Conservation (phyloP, 2,329 filamentous ascomycete species). For the Alternaria brassicicola region DNA sequence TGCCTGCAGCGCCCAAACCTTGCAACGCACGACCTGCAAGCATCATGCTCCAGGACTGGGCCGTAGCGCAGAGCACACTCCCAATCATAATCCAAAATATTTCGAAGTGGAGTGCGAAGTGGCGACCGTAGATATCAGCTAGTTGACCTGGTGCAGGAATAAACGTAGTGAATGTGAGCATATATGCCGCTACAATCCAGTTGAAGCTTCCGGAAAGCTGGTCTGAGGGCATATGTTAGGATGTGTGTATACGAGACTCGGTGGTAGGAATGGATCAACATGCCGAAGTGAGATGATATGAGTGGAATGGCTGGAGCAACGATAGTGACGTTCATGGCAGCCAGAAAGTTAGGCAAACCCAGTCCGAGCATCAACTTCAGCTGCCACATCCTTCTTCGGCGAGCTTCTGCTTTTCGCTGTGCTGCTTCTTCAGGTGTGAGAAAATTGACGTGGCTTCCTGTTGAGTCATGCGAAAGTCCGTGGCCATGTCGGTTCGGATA, state of each 20-base stretch:
- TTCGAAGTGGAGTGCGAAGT: slow-evolving; percentile 63
- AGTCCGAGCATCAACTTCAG: slow-evolving; percentile 66
- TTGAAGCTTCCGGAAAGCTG: slow-evolving; percentile 60
- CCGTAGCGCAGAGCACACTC: slow-evolving; percentile 65
- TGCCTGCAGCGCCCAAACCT: slow-evolving; percentile 65
- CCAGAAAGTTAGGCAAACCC: slow-evolving; percentile 65
- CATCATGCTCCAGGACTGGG: slow-evolving; percentile 64
- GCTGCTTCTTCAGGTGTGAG: slow-evolving; percentile 18
- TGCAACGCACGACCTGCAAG: slow-evolving; percentile 69
- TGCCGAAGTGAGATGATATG: slow-evolving; percentile 70
- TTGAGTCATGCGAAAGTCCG: background rate
- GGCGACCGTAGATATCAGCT: slow-evolving; percentile 69
- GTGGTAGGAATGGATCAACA: slow-evolving; percentile 19
- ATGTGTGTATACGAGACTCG: background rate
- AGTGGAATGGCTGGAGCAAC: slow-evolving; percentile 65
- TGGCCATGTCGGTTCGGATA: background rate
- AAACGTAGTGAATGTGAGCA: slow-evolving; percentile 69
- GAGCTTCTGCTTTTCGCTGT: slow-evolving; percentile 19
- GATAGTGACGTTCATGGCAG: slow-evolving; percentile 69
- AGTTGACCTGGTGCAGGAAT: slow-evolving; percentile 70
- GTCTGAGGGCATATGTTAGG: slow-evolving; percentile 36
- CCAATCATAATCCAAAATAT: slow-evolving; percentile 61
- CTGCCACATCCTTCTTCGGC: slow-evolving; percentile 54
- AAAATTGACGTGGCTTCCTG: slow-evolving; percentile 15
- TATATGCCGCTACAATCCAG: slow-evolving; percentile 74